Conservation (phyloP, 352 stramenopile species). For the Globisporangium spinosum region DNA sequence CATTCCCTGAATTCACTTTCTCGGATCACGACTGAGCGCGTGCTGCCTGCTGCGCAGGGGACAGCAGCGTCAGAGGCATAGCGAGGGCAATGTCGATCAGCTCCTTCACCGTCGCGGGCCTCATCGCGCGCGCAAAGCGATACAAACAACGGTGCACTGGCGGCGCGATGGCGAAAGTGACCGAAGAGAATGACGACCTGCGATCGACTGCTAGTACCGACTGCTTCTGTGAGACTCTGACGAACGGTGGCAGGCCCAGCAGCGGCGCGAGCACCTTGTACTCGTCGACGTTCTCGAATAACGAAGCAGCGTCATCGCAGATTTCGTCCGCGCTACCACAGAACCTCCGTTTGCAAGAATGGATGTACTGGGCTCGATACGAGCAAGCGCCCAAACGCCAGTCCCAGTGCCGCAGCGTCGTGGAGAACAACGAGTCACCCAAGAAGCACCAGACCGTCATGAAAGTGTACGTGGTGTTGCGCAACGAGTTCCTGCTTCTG, state of each 20-base stretch:
- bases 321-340: conserved; percentile 11
- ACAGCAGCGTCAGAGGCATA: neutral
- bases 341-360: conserved; percentile 28
- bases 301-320: neutral
- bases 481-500: conserved; percentile 42
- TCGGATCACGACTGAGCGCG: conserved; percentile 4
- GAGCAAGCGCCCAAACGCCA: conserved; percentile 11
- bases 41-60: neutral
- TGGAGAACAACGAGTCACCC: neutral
- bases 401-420: neutral
- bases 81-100: conserved; percentile 19
- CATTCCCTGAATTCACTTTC: conserved; percentile 6
- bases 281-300: conserved; percentile 8
- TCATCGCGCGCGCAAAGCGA: conserved; percentile 15
- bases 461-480: conserved; percentile 41
- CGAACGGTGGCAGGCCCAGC: neutral
- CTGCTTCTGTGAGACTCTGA: neutral
- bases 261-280: conserved; percentile 8
- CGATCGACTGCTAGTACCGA: conserved; percentile 7
- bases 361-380: conserved; percentile 43
- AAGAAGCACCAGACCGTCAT: conserved; percentile 26
- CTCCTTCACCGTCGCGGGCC: conserved; percentile 8
- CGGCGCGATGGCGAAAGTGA: neutral
- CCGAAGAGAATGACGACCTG: conserved; percentile 15
- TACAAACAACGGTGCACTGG: neutral